Evolutionary conservation across 768 basidiomycete species (phyloP), one percentile per base, ranked within the genome.

Genomic region (Lyophyllum semitale): DNA sequence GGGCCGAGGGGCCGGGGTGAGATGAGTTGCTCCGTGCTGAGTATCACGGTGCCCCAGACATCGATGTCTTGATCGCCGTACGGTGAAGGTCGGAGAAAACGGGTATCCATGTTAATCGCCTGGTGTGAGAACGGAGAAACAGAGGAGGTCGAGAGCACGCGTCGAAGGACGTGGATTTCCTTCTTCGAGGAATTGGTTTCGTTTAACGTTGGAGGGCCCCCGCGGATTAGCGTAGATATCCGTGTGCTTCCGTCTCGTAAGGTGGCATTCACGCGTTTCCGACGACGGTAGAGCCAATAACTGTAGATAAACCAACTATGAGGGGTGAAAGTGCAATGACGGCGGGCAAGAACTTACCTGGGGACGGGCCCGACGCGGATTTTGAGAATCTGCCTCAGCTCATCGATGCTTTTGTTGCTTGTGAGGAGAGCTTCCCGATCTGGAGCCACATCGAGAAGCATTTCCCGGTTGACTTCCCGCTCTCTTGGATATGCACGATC

Each of bases 1-100:
- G 72, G 69, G 0, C 66, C 73, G 17, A 75, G 60, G 2, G 67
- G 69, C 7, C 72, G 68, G 0, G 74, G 74, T 0, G 74, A 76
- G 27, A 75, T 64, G 5, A 74, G 63, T 26, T 62, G 64, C 17
- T 71, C 66, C 1, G 71, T 66, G 51, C 67, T 72, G 20, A 75
- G 55, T 7, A 53, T 46, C 11, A 66, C 53, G 3, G 59, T 55
- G 6, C 61, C 65, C 68, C 67, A 70, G 8, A 63, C 49, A 26
- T 66, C 66, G 33, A 65, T 48, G 12, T 58, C 57, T n/a, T 51
- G 48, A 12, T 27, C 58, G 7, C 51, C 49, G 43, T 59, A 46
- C 2, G 58, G 45, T 15, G 43, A 42, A 20, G 54, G 46, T 20
- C 55, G 50, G n/a, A 53, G 30, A 43, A 56, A 62, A 13, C 59